Conservation (phyloP, 257 asterid genomes). For the Solanum habrochaites region DNA sequence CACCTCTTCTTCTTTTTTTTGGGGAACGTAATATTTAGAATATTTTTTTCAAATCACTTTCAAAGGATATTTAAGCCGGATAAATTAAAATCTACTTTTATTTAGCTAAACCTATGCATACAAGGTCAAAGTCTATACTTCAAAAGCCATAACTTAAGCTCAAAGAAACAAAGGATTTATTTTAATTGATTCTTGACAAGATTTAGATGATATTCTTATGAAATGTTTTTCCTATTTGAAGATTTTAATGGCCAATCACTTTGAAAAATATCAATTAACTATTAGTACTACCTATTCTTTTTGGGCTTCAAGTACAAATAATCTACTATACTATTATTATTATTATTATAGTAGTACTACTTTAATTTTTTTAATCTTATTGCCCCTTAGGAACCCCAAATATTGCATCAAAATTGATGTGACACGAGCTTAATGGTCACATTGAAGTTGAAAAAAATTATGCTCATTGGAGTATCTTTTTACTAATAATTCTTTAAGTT, state of each 20-base stretch:
- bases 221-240: slow-evolving; percentile 5
- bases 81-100: neutral
- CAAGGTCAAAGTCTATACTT: neutral
- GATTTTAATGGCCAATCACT: slow-evolving; percentile 7
- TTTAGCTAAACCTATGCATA: neutral
- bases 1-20: neutral
- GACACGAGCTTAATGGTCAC: neutral
- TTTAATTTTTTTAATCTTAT: neutral
- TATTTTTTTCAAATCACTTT: neutral
- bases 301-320: neutral
- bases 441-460: neutral
- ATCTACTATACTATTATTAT: neutral
- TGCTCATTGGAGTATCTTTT: neutral
- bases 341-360: neutral
- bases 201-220: slow-evolving; percentile 22
- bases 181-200: slow-evolving; percentile 10
- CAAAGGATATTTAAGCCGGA: neutral
- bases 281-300: neutral
- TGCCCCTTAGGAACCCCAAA: neutral
- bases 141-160: neutral
- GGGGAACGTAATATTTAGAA: too few species aligned
- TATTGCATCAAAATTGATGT: neutral
- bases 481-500: neutral
- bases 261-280: neutral
- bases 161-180: neutral